A percentile compares a stretch with the other conserved stretches of the same genome.
phyloP scores from a whole-genome alignment of 805 yeast species.

The Cyberlindnera japonica region DNA sequence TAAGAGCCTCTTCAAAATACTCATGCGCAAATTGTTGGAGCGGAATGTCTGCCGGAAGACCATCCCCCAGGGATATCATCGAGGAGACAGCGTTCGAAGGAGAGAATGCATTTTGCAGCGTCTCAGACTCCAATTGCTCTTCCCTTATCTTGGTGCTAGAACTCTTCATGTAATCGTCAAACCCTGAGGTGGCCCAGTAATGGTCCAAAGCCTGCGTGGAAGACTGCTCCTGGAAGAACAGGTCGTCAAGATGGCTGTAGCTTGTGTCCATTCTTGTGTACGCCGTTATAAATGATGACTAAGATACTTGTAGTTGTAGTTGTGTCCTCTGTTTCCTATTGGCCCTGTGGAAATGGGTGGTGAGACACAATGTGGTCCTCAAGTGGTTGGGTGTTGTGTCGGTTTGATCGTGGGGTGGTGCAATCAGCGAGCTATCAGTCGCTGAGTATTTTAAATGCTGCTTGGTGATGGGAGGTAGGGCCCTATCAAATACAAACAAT shows the following conservation, averaged over 20 bases:
- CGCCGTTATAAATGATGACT: too few relatives aligned
- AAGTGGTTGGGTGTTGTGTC: too few relatives aligned
- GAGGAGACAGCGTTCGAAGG: not conserved
- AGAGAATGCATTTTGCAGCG: constrained; percentile 4
- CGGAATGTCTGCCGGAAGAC: constrained; percentile 1
- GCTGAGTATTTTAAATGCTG: too few relatives aligned
- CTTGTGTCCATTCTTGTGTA: not conserved
- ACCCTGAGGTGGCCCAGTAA: not conserved
- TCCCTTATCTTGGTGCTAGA: not conserved
- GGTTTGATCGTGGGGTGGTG: too few relatives aligned
- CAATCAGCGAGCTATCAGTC: too few relatives aligned
- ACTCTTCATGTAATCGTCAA: constrained; percentile 1
- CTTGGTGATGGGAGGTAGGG: too few relatives aligned
- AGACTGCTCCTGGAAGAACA: not conserved
- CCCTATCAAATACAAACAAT: not conserved
- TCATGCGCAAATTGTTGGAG: constrained; percentile 4
- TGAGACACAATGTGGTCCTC: too few relatives aligned
- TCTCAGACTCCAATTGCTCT: constrained; percentile 1
- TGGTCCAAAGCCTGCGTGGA: not conserved
- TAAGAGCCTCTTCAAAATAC: constrained; percentile 6
- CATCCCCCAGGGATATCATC: not conserved
- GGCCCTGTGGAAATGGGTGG: too few relatives aligned
- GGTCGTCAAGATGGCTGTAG: not conserved
- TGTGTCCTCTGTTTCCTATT: not conserved
- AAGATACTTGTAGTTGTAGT: not conserved